Evolutionary conservation across 805 yeast species (phyloP).

Genomic region (Candida manassasensis): DNA sequence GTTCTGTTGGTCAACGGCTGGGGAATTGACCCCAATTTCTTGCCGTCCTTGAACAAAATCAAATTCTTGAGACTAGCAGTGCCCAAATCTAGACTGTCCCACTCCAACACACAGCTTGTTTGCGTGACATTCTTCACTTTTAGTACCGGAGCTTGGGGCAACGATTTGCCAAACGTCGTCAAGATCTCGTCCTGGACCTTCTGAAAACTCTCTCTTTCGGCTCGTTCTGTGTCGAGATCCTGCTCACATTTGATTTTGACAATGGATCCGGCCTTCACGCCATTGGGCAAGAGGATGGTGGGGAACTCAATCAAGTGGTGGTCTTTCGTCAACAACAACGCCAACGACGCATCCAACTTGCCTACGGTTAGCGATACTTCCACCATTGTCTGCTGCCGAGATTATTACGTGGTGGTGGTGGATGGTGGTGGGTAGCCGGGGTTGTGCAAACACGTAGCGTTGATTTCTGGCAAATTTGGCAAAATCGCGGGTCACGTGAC

Average conservation of each 20-base stretch:
- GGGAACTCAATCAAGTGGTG: conserved; percentile 96
- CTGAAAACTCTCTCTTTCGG: conserved; percentile 56
- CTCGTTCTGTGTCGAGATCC: conserved; percentile 60
- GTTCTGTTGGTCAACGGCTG: conserved; percentile 73
- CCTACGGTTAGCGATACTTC: conserved; percentile 94
- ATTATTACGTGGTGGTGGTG: too few relatives aligned
- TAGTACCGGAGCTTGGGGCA: conserved; percentile 69
- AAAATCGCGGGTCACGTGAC: too few relatives aligned
- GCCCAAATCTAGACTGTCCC: conserved; percentile 86
- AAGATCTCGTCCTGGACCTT: conserved; percentile 69
- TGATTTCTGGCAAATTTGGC: too few relatives aligned
- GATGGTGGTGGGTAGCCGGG: too few relatives aligned
- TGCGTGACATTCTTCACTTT: conserved; percentile 79
- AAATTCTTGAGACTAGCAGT: conserved; percentile 75
- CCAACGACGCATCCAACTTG: conserved; percentile 90
- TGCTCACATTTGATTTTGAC: conserved; percentile 81
- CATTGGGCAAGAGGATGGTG: conserved; percentile 85
- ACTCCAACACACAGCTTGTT: conserved; percentile 89
- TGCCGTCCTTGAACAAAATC: conserved; percentile 68
- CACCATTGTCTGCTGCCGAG: conserved; percentile 45
- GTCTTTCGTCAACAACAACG: conserved; percentile 81
- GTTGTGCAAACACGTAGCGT: too few relatives aligned
- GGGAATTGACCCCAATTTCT: conserved; percentile 77
- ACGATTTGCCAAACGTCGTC: conserved; percentile 62
- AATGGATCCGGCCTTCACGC: conserved; percentile 88